Evolutionary conservation across 306 rosid genomes (phyloP).

Genomic region (Benincasa hispida): DNA sequence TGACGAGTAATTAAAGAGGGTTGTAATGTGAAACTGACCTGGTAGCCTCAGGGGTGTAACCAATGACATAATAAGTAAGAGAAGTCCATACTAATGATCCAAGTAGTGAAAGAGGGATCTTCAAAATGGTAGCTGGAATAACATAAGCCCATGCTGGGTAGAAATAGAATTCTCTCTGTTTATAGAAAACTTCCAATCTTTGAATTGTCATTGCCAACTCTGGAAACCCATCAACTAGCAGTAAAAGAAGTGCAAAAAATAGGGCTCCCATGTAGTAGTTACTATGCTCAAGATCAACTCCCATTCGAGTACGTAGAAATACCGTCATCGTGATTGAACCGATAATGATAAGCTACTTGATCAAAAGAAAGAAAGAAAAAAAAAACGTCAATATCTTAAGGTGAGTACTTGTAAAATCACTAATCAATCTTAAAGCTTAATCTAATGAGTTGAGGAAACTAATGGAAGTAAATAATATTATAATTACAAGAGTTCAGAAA

Average conservation of each 20-base stretch:
- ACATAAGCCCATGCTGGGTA: slow-evolving; percentile 50
- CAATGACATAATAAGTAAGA: slow-evolving; percentile 41
- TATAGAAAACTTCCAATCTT: slow-evolving; percentile 34
- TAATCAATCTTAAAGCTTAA: too few species aligned
- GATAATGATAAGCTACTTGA: slow-evolving; percentile 16
- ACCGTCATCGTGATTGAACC: slow-evolving; percentile 35
- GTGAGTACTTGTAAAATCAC: too few species aligned
- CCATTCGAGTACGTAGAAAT: slow-evolving; percentile 27
- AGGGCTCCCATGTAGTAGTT: slow-evolving; percentile 32
- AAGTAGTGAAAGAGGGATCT: slow-evolving; percentile 33
- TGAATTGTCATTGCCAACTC: slow-evolving; percentile 32
- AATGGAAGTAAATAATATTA: too few species aligned
- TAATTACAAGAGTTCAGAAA: too few species aligned
- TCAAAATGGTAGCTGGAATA: slow-evolving; percentile 28
- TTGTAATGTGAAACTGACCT: slow-evolving; percentile 12
- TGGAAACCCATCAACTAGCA: slow-evolving; percentile 28
- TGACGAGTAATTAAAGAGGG: too few species aligned
- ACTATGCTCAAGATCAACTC: slow-evolving; percentile 17
- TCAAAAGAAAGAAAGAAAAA: too few species aligned
- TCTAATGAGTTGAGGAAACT: too few species aligned
- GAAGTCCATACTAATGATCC: slow-evolving; percentile 33
- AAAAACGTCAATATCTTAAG: too few species aligned
- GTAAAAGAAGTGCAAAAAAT: slow-evolving; percentile 19
- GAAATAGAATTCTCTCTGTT: slow-evolving; percentile 23
- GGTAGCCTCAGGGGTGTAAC: slow-evolving; percentile 25